Base-by-base conservation (phyloP, 768 basidiomycete species). In the Tricholoma terreum region DNA sequence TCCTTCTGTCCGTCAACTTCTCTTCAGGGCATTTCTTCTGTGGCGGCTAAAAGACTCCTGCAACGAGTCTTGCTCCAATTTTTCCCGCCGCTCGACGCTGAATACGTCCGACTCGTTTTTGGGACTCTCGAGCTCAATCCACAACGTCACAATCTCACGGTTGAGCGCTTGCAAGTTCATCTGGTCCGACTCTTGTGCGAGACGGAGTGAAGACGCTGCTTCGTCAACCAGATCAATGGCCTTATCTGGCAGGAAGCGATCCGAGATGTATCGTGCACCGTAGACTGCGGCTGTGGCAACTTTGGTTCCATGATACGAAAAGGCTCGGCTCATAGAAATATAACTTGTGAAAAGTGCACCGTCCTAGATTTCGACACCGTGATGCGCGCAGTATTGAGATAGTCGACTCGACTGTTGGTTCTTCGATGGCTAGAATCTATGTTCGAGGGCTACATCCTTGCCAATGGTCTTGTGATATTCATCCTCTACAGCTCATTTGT, bases 361-460 rank as follows among this genome's bases (percentile, higher is more conserved):
- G 65, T 97, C 94, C 1, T 90, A 85, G 55, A 97, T 94, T 66
- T 92, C 90, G 1, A 97, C 94, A 30, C 94, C 94, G 59, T 95
- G 94, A 65, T 97, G 94, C 94, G 17, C 92, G 87, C 0, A 96
- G 79, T 56, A 97, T 97, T 0, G 89, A 88, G 21, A 91, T 90
- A 0, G 91, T 92, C 0, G 86, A 84, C 53, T 89, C 86, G 10
- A 95, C 89, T 0, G 89, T 86, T 0, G 94, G 94, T 65, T 96
- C 94, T 35, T 94, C 90, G 54, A 96, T 92, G 94, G 92, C 65
- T 95, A 92, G 75, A 97, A 96, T 1, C 93, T 86, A 14, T 92
- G 82, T 64, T 94, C 93, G 2, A 96, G 84, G 0, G 94, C 94
- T 0, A 92, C 89, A 57, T 95, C 94, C 71, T 94, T 95, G 48